Evolutionary conservation across 768 basidiomycete species (phyloP).

Genomic region (Serendipita vermifera): DNA sequence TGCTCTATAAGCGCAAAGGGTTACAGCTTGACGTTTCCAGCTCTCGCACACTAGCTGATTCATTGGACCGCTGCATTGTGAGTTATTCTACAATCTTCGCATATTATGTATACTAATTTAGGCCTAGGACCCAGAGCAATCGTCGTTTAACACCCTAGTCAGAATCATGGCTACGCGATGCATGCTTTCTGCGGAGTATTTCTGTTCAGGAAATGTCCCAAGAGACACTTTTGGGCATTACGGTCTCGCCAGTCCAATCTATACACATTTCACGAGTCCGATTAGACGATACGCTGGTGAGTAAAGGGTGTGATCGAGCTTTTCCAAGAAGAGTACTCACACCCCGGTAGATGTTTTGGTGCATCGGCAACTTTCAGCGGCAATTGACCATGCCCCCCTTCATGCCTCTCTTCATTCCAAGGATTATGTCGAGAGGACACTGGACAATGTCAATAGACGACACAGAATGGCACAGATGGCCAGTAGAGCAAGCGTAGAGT

Average conservation of each 20-base stretch:
- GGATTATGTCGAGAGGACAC: slow-evolving; percentile 68
- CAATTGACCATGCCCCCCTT: slow-evolving; percentile 70
- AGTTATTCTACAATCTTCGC: slow-evolving; percentile 20
- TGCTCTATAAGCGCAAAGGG: slow-evolving; percentile 72
- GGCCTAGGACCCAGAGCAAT: slow-evolving; percentile 59
- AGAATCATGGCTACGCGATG: slow-evolving; percentile 98
- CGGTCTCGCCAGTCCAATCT: slow-evolving; percentile 92
- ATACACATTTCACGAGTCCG: slow-evolving; percentile 97
- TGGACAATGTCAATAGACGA: slow-evolving; percentile 78
- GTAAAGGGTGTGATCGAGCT: slow-evolving; percentile 15
- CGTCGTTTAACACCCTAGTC: slow-evolving; percentile 93
- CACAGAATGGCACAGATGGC: slow-evolving; percentile 99
- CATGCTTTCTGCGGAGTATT: slow-evolving; percentile 98
- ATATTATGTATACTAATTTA: slow-evolving; percentile 12
- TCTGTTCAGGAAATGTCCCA: slow-evolving; percentile 87
- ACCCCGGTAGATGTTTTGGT: slow-evolving; percentile 65
- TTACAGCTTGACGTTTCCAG: slow-evolving; percentile 78
- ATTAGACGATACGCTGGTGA: slow-evolving; percentile 89
- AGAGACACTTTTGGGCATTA: slow-evolving; percentile 93
- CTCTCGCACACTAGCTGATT: slow-evolving; percentile 78
- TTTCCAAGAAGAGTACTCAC: neutral
- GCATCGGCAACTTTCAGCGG: slow-evolving; percentile 84
- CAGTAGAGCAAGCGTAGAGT: slow-evolving; percentile 89
- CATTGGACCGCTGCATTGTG: slow-evolving; percentile 78
- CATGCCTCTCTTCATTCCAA: slow-evolving; percentile 85